Conservation (phyloP, 768 basidiomycete genomes). For the Trametes cingulata region DNA sequence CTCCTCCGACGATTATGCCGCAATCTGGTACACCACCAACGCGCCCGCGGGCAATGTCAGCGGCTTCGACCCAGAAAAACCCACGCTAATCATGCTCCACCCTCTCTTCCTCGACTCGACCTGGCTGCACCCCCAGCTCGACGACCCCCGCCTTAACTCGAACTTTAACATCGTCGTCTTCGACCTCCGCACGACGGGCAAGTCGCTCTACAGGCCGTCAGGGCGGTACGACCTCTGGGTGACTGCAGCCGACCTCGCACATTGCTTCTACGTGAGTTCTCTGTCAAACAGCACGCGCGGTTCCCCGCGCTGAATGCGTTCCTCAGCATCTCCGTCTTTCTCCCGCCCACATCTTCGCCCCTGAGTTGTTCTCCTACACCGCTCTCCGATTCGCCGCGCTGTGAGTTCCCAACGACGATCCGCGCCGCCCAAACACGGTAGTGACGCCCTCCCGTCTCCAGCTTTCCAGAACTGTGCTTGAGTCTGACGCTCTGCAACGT, state of each 20-base stretch:
- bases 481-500: constrained; percentile 71
- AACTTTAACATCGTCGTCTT: constrained; percentile 74
- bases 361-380: constrained; percentile 59
- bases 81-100: constrained; percentile 68
- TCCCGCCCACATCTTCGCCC: constrained; percentile 68
- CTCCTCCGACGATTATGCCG: constrained; percentile 63
- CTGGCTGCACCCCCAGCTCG: constrained; percentile 68
- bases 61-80: constrained; percentile 64
- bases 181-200: constrained; percentile 66
- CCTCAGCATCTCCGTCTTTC: constrained; percentile 61
- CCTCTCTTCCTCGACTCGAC: constrained; percentile 67
- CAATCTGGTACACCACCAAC: constrained; percentile 74
- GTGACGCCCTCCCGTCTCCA: constrained; percentile 27
- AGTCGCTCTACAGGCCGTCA: constrained; percentile 52
- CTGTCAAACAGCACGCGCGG: background rate
- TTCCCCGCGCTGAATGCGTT: background rate
- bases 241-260: constrained; percentile 74
- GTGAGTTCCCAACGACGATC: constrained; percentile 41
- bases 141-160: constrained; percentile 59
- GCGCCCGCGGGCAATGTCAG: constrained; percentile 57
- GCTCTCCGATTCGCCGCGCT: constrained; percentile 65
- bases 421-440: background rate
- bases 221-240: constrained; percentile 74
- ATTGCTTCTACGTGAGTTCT: constrained; percentile 56
- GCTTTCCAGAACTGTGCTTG: constrained; percentile 71